A percentile compares a stretch with the other conserved stretches of the same genome.
phyloP scores from a whole-genome alignment of 2,329 filamentous ascomycete genomes.

The Pseudogymnoascus destructans region DNA sequence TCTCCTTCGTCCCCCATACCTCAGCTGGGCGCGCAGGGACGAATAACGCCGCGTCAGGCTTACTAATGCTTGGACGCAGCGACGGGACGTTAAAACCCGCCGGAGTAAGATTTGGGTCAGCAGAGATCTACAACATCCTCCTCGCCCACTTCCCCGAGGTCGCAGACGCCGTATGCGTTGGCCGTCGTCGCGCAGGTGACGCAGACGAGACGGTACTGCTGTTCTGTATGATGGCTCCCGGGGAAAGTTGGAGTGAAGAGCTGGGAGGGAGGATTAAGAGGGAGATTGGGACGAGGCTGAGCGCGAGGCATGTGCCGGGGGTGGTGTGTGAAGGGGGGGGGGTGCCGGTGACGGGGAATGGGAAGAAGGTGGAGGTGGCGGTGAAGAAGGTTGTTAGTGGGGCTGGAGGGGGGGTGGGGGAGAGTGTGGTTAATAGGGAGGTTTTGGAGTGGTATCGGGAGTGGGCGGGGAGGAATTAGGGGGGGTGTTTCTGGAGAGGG shows the following conservation, averaged over 20 bases:
- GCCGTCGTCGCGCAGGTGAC: constrained; percentile 43
- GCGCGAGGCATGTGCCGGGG: constrained; percentile 76
- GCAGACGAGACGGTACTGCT: constrained; percentile 48
- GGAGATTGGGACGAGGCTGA: constrained; percentile 63
- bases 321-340: constrained; percentile 65
- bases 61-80: constrained; percentile 83
- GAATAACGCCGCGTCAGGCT: constrained; percentile 57
- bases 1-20: constrained; percentile 34
- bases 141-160: constrained; percentile 70
- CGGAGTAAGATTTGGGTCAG: constrained; percentile 81
- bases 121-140: constrained; percentile 94
- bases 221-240: constrained; percentile 61
- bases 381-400: constrained; percentile 95
- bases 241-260: constrained; percentile 38
- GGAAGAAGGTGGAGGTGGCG: constrained; percentile 93
- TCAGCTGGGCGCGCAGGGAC: neutral
- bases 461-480: constrained; percentile 50
- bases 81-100: constrained; percentile 89
- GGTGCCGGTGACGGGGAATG: constrained; percentile 84
- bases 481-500: neutral
- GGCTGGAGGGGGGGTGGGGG: constrained; percentile 72
- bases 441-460: constrained; percentile 77
- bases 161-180: constrained; percentile 79
- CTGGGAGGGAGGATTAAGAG: constrained; percentile 51
- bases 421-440: constrained; percentile 83